Evolutionary conservation across 2,329 filamentous ascomycete species (phyloP).

Genomic region (Aspergillus tubingensis): DNA sequence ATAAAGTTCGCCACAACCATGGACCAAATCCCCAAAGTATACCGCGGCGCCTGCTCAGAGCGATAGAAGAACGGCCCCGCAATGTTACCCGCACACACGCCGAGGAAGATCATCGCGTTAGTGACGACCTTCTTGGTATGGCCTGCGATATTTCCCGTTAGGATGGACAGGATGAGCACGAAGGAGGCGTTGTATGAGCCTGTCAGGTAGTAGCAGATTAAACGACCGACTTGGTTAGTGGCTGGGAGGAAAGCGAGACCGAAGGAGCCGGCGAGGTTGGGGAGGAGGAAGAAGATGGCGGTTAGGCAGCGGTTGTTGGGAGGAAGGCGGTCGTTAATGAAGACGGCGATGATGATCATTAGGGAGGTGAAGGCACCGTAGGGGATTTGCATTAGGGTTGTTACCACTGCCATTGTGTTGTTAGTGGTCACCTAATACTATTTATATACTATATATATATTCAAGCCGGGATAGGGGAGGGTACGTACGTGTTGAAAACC

Average conservation of each 20-base stretch:
- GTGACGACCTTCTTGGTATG: conserved; percentile 36
- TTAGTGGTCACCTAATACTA: too few relatives aligned
- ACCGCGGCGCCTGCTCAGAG: conserved; percentile 27
- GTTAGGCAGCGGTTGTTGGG: conserved; percentile 24
- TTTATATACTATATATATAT: too few relatives aligned
- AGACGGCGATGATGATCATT: conserved; percentile 23
- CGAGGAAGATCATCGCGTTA: conserved; percentile 31
- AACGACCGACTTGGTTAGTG: conserved; percentile 20
- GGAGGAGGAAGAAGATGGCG: conserved; percentile 25
- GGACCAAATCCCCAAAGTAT: conserved; percentile 28
- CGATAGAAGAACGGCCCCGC: conserved; percentile 33
- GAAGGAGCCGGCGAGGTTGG: conserved; percentile 25
- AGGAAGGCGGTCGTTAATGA: conserved; percentile 25
- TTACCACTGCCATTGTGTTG: conserved; percentile 21
- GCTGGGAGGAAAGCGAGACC: conserved; percentile 21
- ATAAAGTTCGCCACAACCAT: conserved; percentile 15
- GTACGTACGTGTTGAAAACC: conserved; percentile 36
- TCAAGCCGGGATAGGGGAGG: too few relatives aligned
- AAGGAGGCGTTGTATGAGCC: conserved; percentile 34
- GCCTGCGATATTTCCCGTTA: conserved; percentile 33
- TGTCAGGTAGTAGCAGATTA: conserved; percentile 29
- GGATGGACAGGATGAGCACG: conserved; percentile 31
- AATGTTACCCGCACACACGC: conserved; percentile 30
- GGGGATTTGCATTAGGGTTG: conserved; percentile 41
- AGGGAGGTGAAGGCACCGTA: conserved; percentile 38